Conservation (phyloP, 208 protist genomes). For the Trichomonas vaginalis region DNA sequence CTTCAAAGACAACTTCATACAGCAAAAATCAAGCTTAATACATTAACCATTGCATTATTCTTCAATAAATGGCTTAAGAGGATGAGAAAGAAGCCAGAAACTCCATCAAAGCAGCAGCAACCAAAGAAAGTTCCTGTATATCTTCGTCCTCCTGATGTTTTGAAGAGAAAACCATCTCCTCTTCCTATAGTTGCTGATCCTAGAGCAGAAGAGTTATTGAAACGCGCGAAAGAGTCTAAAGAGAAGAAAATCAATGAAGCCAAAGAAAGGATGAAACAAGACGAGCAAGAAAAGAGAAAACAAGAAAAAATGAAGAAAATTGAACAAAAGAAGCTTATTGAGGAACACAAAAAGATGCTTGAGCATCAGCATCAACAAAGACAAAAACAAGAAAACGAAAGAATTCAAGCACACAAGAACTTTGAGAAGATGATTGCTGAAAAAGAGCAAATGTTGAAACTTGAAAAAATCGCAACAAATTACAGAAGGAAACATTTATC, state of each 20-base stretch:
- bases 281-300: not conserved
- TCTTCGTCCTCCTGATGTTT: not conserved
- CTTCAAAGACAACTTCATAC: not conserved
- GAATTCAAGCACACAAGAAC: not conserved
- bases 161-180: not conserved
- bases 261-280: not conserved
- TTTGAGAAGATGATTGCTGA: not conserved
- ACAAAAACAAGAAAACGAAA: not conserved
- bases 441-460: not conserved
- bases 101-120: not conserved
- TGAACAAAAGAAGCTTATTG: not conserved
- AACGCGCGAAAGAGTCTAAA: not conserved
- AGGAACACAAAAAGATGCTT: not conserved
- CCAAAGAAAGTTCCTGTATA: not conserved
- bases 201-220: not conserved
- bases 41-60: not conserved
- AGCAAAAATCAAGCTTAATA: not conserved
- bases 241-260: not conserved
- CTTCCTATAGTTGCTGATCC: not conserved
- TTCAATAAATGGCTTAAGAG: not conserved
- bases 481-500: not conserved
- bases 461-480: not conserved
- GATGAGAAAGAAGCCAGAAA: not conserved
- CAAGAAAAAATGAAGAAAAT: not conserved
- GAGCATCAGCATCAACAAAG: not conserved